phyloP scores from a whole-genome alignment of 495 filamentous ascomycete genomes.

The Penicillium cataractarum region DNA sequence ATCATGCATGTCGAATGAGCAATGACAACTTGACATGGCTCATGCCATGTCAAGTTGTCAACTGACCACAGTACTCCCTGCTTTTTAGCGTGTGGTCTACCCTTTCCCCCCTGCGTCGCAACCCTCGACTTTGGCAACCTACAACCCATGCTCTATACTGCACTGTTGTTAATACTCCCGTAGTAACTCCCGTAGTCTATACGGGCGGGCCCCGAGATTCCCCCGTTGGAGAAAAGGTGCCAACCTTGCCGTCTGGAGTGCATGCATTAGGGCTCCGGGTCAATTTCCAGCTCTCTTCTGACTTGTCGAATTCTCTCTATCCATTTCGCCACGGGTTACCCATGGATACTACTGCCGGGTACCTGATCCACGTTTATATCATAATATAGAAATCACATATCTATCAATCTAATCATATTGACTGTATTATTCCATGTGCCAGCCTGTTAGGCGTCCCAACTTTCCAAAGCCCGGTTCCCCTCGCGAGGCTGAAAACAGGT shows the following conservation, averaged over 20 bases:
- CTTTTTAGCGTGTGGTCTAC: background rate
- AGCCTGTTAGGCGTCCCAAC: no score
- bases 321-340: slow-evolving; percentile 7
- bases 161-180: background rate
- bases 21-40: slow-evolving; percentile 1
- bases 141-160: background rate
- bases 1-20: background rate
- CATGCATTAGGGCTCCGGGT: slow-evolving; percentile 18
- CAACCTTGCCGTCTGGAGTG: slow-evolving; percentile 19
- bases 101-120: background rate
- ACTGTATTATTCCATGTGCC: no score
- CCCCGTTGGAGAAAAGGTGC: slow-evolving; percentile 13
- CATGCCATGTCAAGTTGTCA: background rate
- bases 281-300: slow-evolving; percentile 8
- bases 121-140: background rate
- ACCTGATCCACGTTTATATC: slow-evolving; percentile 15
- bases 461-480: background rate
- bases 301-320: background rate
- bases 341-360: background rate
- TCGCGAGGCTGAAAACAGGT: slow-evolving; percentile 11
- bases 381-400: slow-evolving; percentile 16
- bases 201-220: slow-evolving; percentile 12
- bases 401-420: no score
- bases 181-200: background rate
- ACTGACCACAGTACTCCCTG: no score